Evolutionary conservation across 768 basidiomycete genomes (phyloP).

Genomic region (Thelephora aurantiotincta): DNA sequence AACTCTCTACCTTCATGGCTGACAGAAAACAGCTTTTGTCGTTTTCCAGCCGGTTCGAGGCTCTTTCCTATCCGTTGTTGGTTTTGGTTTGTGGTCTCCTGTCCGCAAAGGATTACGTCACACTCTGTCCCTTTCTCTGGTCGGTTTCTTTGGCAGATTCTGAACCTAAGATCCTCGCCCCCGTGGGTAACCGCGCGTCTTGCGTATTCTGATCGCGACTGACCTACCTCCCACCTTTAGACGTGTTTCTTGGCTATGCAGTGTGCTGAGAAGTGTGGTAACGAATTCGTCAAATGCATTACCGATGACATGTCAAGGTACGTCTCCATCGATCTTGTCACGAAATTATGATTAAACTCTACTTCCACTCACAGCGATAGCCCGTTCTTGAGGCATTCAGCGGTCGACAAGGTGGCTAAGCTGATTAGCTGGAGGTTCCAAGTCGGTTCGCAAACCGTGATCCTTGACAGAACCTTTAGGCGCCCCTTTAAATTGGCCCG

Average conservation of each 20-base stretch:
- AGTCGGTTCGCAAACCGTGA: constrained; percentile 43
- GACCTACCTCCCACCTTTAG: constrained; percentile 10
- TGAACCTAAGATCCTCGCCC: constrained; percentile 26
- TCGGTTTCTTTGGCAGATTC: constrained; percentile 27
- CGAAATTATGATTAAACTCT: background rate
- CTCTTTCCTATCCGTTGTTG: constrained; percentile 27
- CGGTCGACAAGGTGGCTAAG: constrained; percentile 39
- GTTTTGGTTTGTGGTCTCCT: constrained; percentile 48
- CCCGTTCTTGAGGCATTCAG: constrained; percentile 30
- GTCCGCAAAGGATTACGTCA: constrained; percentile 31
- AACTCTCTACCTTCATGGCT: constrained; percentile 1
- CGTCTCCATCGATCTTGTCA: constrained; percentile 1
- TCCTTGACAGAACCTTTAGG: constrained; percentile 45
- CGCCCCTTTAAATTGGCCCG: constrained; percentile 57
- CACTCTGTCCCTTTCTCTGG: constrained; percentile 46
- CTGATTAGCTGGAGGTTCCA: constrained; percentile 60
- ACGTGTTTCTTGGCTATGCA: constrained; percentile 58
- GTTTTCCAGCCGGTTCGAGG: constrained; percentile 5
- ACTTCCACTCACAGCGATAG: constrained; percentile 26
- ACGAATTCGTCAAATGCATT: constrained; percentile 33
- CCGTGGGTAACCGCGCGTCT: constrained; percentile 25
- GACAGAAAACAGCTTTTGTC: constrained; percentile 3
- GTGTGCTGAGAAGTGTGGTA: constrained; percentile 46
- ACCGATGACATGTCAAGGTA: constrained; percentile 45
- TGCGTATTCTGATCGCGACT: background rate